phyloP scores from a whole-genome alignment of 345 rosid genomes.

The Melaleuca quinquenervia region DNA sequence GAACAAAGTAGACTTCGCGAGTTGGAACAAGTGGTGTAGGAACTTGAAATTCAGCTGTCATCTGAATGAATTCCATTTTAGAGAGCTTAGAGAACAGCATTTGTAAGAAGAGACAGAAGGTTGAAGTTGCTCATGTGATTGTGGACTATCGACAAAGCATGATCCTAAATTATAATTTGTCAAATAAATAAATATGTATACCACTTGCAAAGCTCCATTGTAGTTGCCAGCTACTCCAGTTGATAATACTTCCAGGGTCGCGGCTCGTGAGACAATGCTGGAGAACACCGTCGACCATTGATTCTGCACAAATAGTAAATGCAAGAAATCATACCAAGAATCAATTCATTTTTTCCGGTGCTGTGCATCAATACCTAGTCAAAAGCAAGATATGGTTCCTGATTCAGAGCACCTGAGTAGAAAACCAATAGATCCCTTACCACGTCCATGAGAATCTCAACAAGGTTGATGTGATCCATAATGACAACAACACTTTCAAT shows the following conservation, averaged over 20 bases:
- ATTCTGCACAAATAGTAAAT: slow-evolving; percentile 25
- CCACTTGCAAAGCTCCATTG: slow-evolving; percentile 68
- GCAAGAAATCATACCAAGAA: background rate
- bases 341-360: background rate
- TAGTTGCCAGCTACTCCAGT: slow-evolving; percentile 60
- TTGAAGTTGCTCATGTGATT: background rate
- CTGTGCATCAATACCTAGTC: background rate
- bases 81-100: background rate
- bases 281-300: slow-evolving; percentile 72
- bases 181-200: background rate
- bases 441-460: slow-evolving; percentile 75
- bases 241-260: slow-evolving; percentile 49
- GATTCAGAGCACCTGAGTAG: background rate
- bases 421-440: slow-evolving; percentile 15
- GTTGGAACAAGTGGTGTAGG: slow-evolving; percentile 77
- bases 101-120: background rate
- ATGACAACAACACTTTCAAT: slow-evolving; percentile 48
- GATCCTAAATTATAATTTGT: background rate
- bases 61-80: slow-evolving; percentile 20
- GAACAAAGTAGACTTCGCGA: slow-evolving; percentile 55
- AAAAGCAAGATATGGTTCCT: background rate
- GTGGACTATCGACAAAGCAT: background rate
- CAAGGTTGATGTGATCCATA: slow-evolving; percentile 57
- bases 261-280: slow-evolving; percentile 60
- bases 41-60: slow-evolving; percentile 76